Conservation (phyloP, 2,329 filamentous ascomycete genomes). For the Calonectria pauciramosa region DNA sequence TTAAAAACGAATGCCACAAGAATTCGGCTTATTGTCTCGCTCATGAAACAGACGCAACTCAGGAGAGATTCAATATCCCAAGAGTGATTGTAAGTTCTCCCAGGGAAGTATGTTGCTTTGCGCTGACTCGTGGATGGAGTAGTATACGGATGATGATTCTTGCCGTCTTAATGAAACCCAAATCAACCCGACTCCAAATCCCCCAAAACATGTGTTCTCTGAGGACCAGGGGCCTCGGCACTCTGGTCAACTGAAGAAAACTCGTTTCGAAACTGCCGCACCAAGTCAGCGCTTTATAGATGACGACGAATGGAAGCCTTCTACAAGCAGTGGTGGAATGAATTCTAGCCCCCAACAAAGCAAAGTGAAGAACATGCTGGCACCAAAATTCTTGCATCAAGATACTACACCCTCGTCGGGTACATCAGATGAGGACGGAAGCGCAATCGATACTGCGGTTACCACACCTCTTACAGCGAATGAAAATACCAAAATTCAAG, state of each 20-base stretch:
- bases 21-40: neutral
- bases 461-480: neutral
- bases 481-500: neutral
- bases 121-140: neutral
- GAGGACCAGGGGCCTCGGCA: neutral
- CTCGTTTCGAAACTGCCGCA: neutral
- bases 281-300: neutral
- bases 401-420: neutral
- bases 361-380: neutral
- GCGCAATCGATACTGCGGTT: neutral
- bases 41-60: neutral
- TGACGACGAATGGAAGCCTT: neutral
- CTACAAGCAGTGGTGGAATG: too few relatives aligned
- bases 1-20: neutral
- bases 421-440: neutral
- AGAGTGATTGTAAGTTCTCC: neutral
- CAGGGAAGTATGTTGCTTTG: neutral
- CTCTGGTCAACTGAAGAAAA: neutral
- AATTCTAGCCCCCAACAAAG: neutral
- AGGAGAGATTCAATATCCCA: neutral
- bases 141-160: neutral
- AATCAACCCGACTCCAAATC: neutral
- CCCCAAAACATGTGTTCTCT: neutral
- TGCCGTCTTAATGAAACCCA: neutral
- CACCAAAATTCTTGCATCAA: neutral